phyloP scores from a whole-genome alignment of 495 filamentous ascomycete genomes.

The Penicillium bialowiezense region DNA sequence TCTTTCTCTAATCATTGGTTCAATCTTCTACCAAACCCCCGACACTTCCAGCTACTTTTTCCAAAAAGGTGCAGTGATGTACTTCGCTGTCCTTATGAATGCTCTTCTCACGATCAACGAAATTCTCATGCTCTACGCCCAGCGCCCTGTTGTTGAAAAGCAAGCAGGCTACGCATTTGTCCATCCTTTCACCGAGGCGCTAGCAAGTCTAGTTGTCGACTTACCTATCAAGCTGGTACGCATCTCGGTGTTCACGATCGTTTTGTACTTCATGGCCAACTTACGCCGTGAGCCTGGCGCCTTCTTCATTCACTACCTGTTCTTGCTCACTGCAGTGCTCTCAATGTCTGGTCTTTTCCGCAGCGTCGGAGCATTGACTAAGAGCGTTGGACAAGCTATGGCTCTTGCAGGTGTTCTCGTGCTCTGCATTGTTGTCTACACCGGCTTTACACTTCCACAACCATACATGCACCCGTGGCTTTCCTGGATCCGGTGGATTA shows the following conservation, averaged over 20 bases:
- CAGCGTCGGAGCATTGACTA: slow-evolving; percentile 37
- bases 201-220: slow-evolving; percentile 54
- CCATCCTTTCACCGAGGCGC: slow-evolving; percentile 54
- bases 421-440: slow-evolving; percentile 39
- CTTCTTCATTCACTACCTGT: slow-evolving; percentile 59
- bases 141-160: slow-evolving; percentile 61
- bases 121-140: slow-evolving; percentile 53
- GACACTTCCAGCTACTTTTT: slow-evolving; percentile 24
- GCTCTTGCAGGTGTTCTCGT: slow-evolving; percentile 40
- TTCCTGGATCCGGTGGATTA: slow-evolving; percentile 42
- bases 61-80: slow-evolving; percentile 66
- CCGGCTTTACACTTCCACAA: slow-evolving; percentile 39
- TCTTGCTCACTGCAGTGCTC: slow-evolving; percentile 44
- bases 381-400: slow-evolving; percentile 40
- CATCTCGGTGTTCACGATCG: slow-evolving; percentile 43
- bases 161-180: slow-evolving; percentile 60
- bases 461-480: slow-evolving; percentile 48
- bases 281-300: slow-evolving; percentile 39
- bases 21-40: slow-evolving; percentile 67
- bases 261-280: slow-evolving; percentile 56
- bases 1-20: slow-evolving; percentile 77
- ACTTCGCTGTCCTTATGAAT: slow-evolving; percentile 75
- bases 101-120: slow-evolving; percentile 49
- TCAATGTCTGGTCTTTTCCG: slow-evolving; percentile 51
- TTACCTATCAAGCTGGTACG: slow-evolving; percentile 49